These are phyloP conservation scores for Solanum pennellii DNA, from an alignment of 257 asterid genomes.

Conservation along the genomic window DNA sequence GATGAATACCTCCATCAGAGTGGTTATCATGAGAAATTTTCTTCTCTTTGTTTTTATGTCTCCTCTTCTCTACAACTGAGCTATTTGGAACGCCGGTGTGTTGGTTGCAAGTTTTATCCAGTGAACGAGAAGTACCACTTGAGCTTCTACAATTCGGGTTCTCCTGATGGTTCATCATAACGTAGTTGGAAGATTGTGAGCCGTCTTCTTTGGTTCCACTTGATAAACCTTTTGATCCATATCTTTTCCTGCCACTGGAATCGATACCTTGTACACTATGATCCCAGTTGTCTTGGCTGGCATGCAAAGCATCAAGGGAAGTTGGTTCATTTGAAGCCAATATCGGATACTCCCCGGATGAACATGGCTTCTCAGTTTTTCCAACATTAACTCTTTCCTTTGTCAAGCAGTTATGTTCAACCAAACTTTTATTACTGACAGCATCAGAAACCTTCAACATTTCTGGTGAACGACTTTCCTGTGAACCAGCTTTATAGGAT, in stretches of 20 bases:
- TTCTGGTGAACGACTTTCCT: conserved; percentile 35
- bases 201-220: conserved; percentile 41
- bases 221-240: conserved; percentile 33
- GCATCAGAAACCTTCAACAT: conserved; percentile 34
- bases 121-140: conserved; percentile 26
- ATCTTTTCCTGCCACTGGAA: conserved; percentile 44
- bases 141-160: conserved; percentile 28
- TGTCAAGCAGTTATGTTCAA: conserved; percentile 19
- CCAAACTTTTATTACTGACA: conserved; percentile 18
- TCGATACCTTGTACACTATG: conserved; percentile 21
- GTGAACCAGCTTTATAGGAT: conserved; percentile 34
- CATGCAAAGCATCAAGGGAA: conserved; percentile 33
- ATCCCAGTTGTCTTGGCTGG: conserved; percentile 27
- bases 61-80: conserved; percentile 24
- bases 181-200: conserved; percentile 39
- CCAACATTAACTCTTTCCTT: conserved; percentile 29
- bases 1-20: conserved; percentile 52
- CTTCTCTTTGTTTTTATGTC: conserved; percentile 35
- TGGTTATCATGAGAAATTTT: conserved; percentile 21
- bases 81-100: conserved; percentile 20
- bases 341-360: conserved; percentile 23
- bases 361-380: conserved; percentile 27
- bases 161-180: conserved; percentile 23
- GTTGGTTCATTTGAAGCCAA: conserved; percentile 30
- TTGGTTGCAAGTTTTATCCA: conserved; percentile 37